phyloP scores from a whole-genome alignment of 2,329 filamentous ascomycete genomes.

The Dactylellina haptotyla region DNA sequence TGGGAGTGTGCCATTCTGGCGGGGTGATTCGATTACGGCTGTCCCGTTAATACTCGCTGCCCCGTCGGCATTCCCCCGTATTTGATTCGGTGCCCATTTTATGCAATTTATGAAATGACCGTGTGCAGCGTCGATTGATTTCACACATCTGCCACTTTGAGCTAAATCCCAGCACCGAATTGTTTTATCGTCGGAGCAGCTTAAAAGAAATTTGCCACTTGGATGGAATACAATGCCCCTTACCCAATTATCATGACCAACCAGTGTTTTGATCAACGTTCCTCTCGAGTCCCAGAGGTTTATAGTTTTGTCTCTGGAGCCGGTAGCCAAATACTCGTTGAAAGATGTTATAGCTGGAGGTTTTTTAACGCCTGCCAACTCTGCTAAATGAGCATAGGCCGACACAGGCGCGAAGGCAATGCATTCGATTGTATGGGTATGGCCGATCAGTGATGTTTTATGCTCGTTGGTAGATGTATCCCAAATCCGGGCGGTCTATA shows the following conservation, averaged over 20 bases:
- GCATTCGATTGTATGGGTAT: constrained; percentile 87
- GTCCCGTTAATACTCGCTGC: constrained; percentile 62
- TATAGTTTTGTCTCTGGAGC: constrained; percentile 88
- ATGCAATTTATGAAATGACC: constrained; percentile 86
- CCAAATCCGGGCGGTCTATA: constrained; percentile 79
- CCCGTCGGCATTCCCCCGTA: constrained; percentile 65
- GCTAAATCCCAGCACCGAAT: constrained; percentile 91
- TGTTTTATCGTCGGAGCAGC: constrained; percentile 88
- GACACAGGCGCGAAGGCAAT: constrained; percentile 84
- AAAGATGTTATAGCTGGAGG: constrained; percentile 76
- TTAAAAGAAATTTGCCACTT: constrained; percentile 87
- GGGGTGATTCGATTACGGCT: constrained; percentile 62
- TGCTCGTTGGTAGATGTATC: constrained; percentile 79
- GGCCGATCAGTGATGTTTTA: constrained; percentile 82
- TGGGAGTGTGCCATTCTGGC: constrained; percentile 65
- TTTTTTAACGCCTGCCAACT: constrained; percentile 83
- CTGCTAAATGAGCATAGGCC: constrained; percentile 78
- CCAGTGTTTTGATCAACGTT: constrained; percentile 81
- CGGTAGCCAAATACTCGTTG: constrained; percentile 89
- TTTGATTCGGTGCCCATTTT: constrained; percentile 82
- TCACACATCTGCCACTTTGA: constrained; percentile 90
- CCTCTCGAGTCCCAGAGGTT: constrained; percentile 88
- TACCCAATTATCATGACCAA: constrained; percentile 95
- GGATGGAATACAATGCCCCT: constrained; percentile 87
- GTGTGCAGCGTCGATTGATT: constrained; percentile 79